phyloP scores from a whole-genome alignment of 108 stramenopile species.

The Skeletonema grethae region DNA sequence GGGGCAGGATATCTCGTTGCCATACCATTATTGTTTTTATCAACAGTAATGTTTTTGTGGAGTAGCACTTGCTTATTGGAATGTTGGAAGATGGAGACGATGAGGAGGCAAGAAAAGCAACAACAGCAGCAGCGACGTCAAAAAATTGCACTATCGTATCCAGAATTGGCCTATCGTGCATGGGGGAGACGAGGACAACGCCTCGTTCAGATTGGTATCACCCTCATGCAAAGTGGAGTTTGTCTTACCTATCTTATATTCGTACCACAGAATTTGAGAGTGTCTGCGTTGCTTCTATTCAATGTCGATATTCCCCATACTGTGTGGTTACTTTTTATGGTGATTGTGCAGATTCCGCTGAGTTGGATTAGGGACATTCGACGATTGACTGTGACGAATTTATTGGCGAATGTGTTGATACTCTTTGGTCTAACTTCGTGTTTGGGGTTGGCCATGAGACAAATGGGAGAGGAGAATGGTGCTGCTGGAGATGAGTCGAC shows the following conservation, averaged over 20 bases:
- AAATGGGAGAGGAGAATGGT: constrained; percentile 9
- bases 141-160: constrained; percentile 52
- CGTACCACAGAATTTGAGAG: constrained; percentile 65
- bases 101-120: constrained; percentile 2
- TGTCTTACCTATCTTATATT: constrained; percentile 80
- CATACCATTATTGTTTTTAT: constrained; percentile 50
- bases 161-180: constrained; percentile 63
- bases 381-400: constrained; percentile 64
- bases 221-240: constrained; percentile 70
- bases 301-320: constrained; percentile 38
- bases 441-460: constrained; percentile 52
- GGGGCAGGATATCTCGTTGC: constrained; percentile 55
- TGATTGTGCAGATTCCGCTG: constrained; percentile 60
- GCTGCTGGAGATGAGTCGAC: constrained; percentile 7
- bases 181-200: constrained; percentile 49
- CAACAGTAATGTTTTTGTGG: constrained; percentile 48
- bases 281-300: constrained; percentile 10
- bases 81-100: constrained; percentile 54
- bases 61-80: constrained; percentile 55
- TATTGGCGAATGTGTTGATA: constrained; percentile 68
- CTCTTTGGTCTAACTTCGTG: constrained; percentile 62
- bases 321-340: constrained; percentile 54
- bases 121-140: neutral
- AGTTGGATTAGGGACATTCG: constrained; percentile 74
- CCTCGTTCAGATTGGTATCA: constrained; percentile 63